phyloP scores from a whole-genome alignment of 2,329 filamentous ascomycete species.

The Ascochyta fabae region DNA sequence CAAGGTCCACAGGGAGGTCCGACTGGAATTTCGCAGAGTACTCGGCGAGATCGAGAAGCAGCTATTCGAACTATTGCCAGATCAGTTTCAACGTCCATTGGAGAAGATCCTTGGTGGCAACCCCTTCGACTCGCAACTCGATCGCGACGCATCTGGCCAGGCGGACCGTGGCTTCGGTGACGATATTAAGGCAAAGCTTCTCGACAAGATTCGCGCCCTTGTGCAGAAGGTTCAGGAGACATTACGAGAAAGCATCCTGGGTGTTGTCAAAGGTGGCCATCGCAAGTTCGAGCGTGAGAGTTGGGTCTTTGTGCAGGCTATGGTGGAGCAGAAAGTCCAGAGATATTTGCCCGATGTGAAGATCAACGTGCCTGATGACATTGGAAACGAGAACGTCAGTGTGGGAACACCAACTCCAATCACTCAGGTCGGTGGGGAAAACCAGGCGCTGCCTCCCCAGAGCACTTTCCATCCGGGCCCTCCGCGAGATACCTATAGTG shows the following conservation, averaged over 20 bases:
- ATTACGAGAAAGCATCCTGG: slow-evolving; percentile 37
- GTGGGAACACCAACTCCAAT: slow-evolving; percentile 29
- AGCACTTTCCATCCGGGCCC: slow-evolving; percentile 9
- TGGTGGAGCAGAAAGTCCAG: slow-evolving; percentile 41
- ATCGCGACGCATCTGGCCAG: slow-evolving; percentile 31
- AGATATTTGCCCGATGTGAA: slow-evolving; percentile 39
- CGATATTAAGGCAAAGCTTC: slow-evolving; percentile 37
- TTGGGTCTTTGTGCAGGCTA: slow-evolving; percentile 41
- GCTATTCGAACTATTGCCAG: slow-evolving; percentile 37
- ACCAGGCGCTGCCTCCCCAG: slow-evolving; percentile 9
- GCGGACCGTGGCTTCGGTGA: slow-evolving; percentile 38
- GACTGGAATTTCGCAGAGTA: slow-evolving; percentile 38
- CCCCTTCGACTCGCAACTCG: slow-evolving; percentile 39
- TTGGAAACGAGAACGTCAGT: slow-evolving; percentile 40
- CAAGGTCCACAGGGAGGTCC: slow-evolving; percentile 39
- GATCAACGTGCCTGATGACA: slow-evolving; percentile 39
- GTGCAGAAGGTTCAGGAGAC: slow-evolving; percentile 39
- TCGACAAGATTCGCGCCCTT: slow-evolving; percentile 35
- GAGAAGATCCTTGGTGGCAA: slow-evolving; percentile 41
- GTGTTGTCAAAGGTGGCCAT: slow-evolving; percentile 41
- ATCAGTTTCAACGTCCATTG: slow-evolving; percentile 37
- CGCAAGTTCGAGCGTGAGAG: slow-evolving; percentile 40
- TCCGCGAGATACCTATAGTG: slow-evolving; percentile 9
- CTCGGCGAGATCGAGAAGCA: slow-evolving; percentile 40
- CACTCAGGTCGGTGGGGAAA: slow-evolving; percentile 21